Evolutionary conservation across 1,284 basidiomycete genomes (phyloP), one percentile per base, ranked within the genome.

Genomic region (Clitocybe nebularis): DNA sequence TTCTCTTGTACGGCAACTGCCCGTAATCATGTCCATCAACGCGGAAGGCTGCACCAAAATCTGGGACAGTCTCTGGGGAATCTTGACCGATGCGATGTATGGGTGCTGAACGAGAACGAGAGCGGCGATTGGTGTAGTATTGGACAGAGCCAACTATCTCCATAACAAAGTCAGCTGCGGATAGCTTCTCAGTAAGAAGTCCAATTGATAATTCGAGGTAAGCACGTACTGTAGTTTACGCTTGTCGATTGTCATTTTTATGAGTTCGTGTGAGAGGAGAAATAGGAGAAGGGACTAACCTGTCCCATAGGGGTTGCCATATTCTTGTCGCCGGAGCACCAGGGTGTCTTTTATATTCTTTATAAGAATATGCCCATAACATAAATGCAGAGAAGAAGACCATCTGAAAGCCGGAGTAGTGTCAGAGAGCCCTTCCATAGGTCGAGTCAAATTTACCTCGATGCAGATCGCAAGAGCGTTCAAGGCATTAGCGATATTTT

Each of bases 401-500:
- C 89, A 91, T 90, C 82, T 81, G 46, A 2, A 21, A 36, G 17
- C 5, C 24, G 33, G 41, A 55, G 9, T 30, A 39, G 10, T 44
- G 13, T 16, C 38, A 36, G 23, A 47, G 41, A 40, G n/a, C n/a
- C n/a, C n/a, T 43, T 45, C 36, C 39, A 33, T 20, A 30, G 10
- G 17, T 16, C 14, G 24, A 20, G 3, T 28, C 28, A 29, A 47
- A 25, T 37, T 23, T 47, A 85, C 85, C 72, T 93, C 90, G 34
- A 92, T 77, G 46, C 84, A 88, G 10, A 79, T 90, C 10, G 84
- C 69, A 9, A 94, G 69, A 0, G 91, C 88, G 47, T 81, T 86
- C 32, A 93, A 59, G 0, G 90, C 91, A 50, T 93, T 77, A 1
- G 88, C 74, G 39, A 93, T 75, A 53, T 89, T 89, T 3, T 79